phyloP scores from a whole-genome alignment of 805 yeast genomes.

The Myxozyma sirexii region DNA sequence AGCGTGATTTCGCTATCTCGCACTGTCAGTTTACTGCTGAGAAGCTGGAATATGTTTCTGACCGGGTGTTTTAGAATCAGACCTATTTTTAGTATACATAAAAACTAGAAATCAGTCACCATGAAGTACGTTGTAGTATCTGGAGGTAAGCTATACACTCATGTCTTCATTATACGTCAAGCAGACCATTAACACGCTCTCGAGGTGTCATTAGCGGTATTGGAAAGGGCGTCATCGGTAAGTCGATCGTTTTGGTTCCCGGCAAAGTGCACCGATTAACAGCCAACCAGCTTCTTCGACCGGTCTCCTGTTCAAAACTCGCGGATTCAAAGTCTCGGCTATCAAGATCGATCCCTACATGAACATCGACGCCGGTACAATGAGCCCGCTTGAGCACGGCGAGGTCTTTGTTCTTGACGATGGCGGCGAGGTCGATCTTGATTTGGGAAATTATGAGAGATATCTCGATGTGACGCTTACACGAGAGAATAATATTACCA shows the following conservation, averaged over 20 bases:
- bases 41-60: not conserved
- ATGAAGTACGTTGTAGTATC: constrained; percentile 99
- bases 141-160: constrained; percentile 56
- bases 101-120: constrained; percentile 4
- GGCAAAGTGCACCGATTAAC: not conserved
- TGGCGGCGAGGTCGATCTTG: constrained; percentile 99
- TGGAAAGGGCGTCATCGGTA: constrained; percentile 86
- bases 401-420: constrained; percentile 97
- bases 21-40: not conserved
- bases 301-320: constrained; percentile 88
- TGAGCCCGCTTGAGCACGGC: constrained; percentile 99
- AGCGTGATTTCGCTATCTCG: not conserved
- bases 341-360: constrained; percentile 98
- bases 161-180: not conserved
- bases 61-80: not conserved
- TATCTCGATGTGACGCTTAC: constrained; percentile 92
- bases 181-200: not conserved
- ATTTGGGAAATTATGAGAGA: constrained; percentile 97
- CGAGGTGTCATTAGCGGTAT: constrained; percentile 96
- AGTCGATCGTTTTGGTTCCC: not conserved
- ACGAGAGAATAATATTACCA: constrained; percentile 93
- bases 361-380: constrained; percentile 99
- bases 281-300: constrained; percentile 79
- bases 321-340: constrained; percentile 93
- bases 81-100: not conserved